Conservation (phyloP, 2,329 filamentous ascomycete species). For the Neonectria ditissima region DNA sequence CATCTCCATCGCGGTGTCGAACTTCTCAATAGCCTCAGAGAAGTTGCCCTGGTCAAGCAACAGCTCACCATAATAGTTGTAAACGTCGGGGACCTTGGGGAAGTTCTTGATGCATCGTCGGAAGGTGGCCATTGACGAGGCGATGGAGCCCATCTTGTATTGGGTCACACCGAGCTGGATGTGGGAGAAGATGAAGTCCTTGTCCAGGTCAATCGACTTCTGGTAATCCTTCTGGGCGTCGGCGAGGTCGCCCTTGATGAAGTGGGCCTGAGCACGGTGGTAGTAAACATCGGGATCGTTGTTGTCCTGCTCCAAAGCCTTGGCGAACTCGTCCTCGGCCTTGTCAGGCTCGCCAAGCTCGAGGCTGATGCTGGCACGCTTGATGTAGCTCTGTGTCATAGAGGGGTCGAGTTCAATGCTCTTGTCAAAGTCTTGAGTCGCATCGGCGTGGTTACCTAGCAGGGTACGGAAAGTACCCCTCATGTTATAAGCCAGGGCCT, state of each 20-base stretch:
- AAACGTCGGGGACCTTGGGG: conserved; percentile 94
- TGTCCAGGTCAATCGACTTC: conserved; percentile 97
- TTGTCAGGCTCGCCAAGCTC: conserved; percentile 91
- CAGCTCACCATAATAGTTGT: conserved; percentile 99
- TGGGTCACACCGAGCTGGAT: conserved; percentile 99
- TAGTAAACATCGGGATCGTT: conserved; percentile 98
- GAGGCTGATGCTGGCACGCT: conserved; percentile 97
- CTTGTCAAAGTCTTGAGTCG: conserved; percentile 88
- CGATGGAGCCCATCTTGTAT: conserved; percentile 99
- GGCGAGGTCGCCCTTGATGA: conserved; percentile 93
- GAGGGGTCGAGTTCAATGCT: conserved; percentile 90
- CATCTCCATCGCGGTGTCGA: conserved; percentile 98
- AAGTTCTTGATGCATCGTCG: conserved; percentile 98
- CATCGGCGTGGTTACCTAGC: conserved; percentile 85
- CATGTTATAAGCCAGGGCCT: conserved; percentile 95
- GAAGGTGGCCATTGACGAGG: conserved; percentile 98
- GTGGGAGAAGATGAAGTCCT: conserved; percentile 98
- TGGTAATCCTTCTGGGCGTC: conserved; percentile 99
- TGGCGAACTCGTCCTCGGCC: conserved; percentile 87
- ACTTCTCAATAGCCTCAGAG: conserved; percentile 95
- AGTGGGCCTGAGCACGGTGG: conserved; percentile 97
- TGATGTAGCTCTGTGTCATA: conserved; percentile 97
- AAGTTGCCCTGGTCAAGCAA: conserved; percentile 97
- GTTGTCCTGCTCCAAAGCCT: conserved; percentile 85
- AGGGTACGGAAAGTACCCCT: conserved; percentile 96